Evolutionary conservation across 805 yeast genomes (phyloP).

Genomic region (Vanderwaltozyma polyspora): DNA sequence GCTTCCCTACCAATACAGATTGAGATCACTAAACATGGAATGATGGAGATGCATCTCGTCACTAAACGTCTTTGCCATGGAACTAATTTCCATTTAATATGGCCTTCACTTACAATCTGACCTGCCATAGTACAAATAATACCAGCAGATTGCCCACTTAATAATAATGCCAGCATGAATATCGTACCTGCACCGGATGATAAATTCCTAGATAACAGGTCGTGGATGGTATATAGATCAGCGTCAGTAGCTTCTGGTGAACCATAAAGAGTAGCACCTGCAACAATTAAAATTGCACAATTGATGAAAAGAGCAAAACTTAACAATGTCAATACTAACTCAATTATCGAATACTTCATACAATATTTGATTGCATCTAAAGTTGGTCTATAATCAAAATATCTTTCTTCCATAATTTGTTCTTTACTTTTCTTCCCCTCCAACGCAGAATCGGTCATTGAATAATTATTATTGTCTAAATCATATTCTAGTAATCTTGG

Average conservation of each 20-base stretch:
- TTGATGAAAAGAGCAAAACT: constrained; percentile 81
- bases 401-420: constrained; percentile 29
- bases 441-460: constrained; percentile 15
- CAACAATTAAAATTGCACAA: constrained; percentile 67
- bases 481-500: constrained; percentile 73
- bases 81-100: constrained; percentile 63
- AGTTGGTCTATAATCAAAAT: constrained; percentile 55
- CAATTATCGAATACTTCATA: constrained; percentile 59
- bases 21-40: constrained; percentile 71
- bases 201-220: constrained; percentile 44
- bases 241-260: constrained; percentile 67
- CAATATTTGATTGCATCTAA: constrained; percentile 61
- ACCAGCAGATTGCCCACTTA: constrained; percentile 87
- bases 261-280: constrained; percentile 67
- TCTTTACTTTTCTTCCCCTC: constrained; percentile 11
- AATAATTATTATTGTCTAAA: constrained; percentile 40
- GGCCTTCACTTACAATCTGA: constrained; percentile 87
- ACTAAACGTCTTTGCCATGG: constrained; percentile 75
- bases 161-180: constrained; percentile 72
- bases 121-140: constrained; percentile 90
- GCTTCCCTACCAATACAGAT: constrained; percentile 65
- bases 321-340: constrained; percentile 57
- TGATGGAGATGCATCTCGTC: constrained; percentile 66
- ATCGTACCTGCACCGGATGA: constrained; percentile 73
- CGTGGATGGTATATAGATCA: constrained; percentile 69